phyloP scores from a whole-genome alignment of 768 basidiomycete genomes.

The Phaffia tasmanica region DNA sequence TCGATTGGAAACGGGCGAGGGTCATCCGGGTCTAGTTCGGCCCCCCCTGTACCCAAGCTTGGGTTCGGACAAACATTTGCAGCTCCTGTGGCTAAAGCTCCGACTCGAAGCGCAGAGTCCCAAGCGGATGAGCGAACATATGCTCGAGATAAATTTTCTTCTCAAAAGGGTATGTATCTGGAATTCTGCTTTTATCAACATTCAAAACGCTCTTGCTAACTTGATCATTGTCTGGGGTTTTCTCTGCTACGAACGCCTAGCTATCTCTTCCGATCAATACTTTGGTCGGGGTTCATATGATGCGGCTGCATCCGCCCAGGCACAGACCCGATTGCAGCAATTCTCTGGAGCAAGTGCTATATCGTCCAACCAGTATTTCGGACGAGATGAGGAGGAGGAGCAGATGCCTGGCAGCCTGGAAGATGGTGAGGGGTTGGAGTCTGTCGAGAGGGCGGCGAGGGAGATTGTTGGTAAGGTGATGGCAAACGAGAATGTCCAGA shows the following conservation, averaged over 20 bases:
- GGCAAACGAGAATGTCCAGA: constrained; percentile 78
- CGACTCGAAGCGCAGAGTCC: constrained; percentile 36
- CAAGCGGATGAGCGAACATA: constrained; percentile 44
- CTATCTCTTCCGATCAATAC: constrained; percentile 95
- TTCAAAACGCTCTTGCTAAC: neutral
- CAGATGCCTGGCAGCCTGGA: constrained; percentile 49
- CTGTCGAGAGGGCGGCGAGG: constrained; percentile 54
- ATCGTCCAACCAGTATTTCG: constrained; percentile 93
- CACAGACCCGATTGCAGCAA: constrained; percentile 62
- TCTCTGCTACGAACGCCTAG: constrained; percentile 33
- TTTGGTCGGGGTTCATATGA: constrained; percentile 86
- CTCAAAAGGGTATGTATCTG: constrained; percentile 52
- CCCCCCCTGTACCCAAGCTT: constrained; percentile 48
- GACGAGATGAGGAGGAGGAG: constrained; percentile 58
- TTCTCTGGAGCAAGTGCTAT: constrained; percentile 91
- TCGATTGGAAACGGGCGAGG: neutral
- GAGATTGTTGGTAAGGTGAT: constrained; percentile 65
- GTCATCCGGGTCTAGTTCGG: constrained; percentile 1
- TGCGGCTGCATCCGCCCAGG: constrained; percentile 56
- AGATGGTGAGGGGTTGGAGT: constrained; percentile 47
- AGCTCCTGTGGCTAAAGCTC: constrained; percentile 47
- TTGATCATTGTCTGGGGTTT: neutral
- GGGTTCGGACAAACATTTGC: constrained; percentile 73
- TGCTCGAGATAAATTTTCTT: constrained; percentile 82
- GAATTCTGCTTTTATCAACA: neutral